Evolutionary conservation across 2,329 filamentous ascomycete genomes (phyloP), one percentile per base, ranked within the genome.

Genomic region (Pseudogymnoascus sp.): DNA sequence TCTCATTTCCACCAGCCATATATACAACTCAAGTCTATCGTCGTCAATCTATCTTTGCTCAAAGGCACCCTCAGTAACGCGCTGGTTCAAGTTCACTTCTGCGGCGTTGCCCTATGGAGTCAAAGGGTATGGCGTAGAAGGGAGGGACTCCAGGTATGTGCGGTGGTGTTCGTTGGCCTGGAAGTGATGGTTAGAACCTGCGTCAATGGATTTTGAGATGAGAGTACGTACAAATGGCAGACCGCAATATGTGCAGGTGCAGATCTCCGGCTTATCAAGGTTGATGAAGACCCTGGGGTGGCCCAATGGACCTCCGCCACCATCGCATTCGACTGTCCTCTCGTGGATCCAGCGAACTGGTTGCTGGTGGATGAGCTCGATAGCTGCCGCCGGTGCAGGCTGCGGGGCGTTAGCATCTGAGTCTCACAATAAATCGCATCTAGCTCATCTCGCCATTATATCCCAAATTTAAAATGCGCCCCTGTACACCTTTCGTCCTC

Each of bases 241-340:
- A 61, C 94, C 94, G 75, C 94, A 99, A 80, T 99, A 99, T 72
- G 84, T 88, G 82, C 94, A 99, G 74, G 81, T 81, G 76, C 85
- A 85, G 71, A 99, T 96, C 80, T 97, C 87, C 45, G 94, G 90
- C 82, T 97, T 97, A 78, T 99, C 94, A 68, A 90, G 88, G 79
- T 99, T 99, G 84, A 99, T 99, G 76, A 92, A 99, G 78, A 99
- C 89, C 72, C 85, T 85, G 59, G 94, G 94, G 76, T 99, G 94
- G 45, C 94, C 94, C 62, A 90, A 80, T 33, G 92, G 88, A 52
- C 93, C 94, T 68, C 92, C 92, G 64, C 93, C 94, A 63, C 94
- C 94, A 72, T 97, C 92, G 74, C 94, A 99, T 49, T 87, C 86
- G 60, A 95, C 93, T 58, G 90, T 77, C 65, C 87, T 84, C 66